Percentiles rank a stretch among this genome's conserved stretches.
Evolutionary conservation across 495 filamentous ascomycete genomes (phyloP).

Genomic region (Trichoderma erinaceum): DNA sequence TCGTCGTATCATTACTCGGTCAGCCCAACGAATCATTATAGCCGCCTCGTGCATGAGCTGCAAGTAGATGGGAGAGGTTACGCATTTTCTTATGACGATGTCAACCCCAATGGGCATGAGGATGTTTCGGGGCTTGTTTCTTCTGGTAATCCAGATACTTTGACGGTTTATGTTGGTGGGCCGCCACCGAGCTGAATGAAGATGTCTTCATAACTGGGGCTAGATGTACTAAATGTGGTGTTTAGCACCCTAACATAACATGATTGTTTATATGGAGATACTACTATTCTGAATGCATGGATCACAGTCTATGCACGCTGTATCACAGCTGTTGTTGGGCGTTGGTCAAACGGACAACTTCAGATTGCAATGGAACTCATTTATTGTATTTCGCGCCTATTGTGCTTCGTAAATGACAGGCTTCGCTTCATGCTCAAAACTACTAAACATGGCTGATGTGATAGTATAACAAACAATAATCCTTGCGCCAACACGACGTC

Average conservation of each 20-base stretch:
- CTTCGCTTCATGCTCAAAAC: not conserved
- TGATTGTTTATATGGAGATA: too few species aligned
- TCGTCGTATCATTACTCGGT: not conserved
- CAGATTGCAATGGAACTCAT: not conserved
- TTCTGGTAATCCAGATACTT: not conserved
- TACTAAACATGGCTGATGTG: not conserved
- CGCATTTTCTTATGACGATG: slow-evolving; percentile 46
- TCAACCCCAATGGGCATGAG: slow-evolving; percentile 30
- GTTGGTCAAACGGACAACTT: not conserved
- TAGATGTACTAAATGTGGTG: not conserved
- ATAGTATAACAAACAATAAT: not conserved
- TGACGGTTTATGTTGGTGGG: slow-evolving; percentile 13
- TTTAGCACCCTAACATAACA: too few species aligned
- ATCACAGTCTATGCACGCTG: too few species aligned
- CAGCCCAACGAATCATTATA: slow-evolving; percentile 32
- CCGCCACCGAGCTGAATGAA: not conserved
- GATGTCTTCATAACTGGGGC: not conserved
- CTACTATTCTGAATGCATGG: too few species aligned
- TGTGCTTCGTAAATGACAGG: not conserved
- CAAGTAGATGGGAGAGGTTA: slow-evolving; percentile 39
- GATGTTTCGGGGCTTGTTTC: slow-evolving; percentile 4
- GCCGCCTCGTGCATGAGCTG: slow-evolving; percentile 38
- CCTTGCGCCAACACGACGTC: not conserved
- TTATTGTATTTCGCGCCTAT: not conserved
- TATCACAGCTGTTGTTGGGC: not conserved